Conservation (phyloP, 805 yeast genomes). For the Kuraishia cidri region DNA sequence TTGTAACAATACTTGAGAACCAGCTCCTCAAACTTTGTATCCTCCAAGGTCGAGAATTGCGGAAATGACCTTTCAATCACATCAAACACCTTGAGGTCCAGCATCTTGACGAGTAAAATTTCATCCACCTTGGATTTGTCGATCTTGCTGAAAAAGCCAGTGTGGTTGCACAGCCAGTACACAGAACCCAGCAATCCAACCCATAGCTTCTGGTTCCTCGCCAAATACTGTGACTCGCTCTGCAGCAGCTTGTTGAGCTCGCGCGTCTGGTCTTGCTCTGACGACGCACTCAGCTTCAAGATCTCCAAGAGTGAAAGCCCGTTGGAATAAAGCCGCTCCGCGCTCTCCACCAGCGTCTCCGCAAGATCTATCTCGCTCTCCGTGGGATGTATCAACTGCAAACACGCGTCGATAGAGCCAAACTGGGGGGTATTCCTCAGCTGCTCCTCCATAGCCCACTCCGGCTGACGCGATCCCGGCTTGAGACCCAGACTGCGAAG, state of each 20-base stretch:
- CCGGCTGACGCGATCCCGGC: not conserved
- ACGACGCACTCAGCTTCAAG: conserved; percentile 9
- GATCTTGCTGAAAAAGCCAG: conserved; percentile 15
- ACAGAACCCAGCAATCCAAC: conserved; percentile 14
- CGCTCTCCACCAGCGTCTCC: conserved; percentile 13
- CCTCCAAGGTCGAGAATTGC: conserved; percentile 10
- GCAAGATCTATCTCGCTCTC: conserved; percentile 4
- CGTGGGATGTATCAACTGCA: conserved; percentile 7
- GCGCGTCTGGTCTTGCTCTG: conserved; percentile 9
- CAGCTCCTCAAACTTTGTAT: conserved; percentile 5
- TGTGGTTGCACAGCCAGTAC: conserved; percentile 15
- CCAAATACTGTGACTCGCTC: conserved; percentile 10
- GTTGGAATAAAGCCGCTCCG: conserved; percentile 18
- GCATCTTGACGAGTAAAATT: conserved; percentile 11
- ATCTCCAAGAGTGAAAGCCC: conserved; percentile 16
- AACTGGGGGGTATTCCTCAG: not conserved
- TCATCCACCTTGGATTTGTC: conserved; percentile 10
- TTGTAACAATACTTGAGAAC: conserved; percentile 13
- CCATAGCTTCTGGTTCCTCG: conserved; percentile 13
- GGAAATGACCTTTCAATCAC: conserved; percentile 8
- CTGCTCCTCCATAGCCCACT: no score
- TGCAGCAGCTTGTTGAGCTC: conserved; percentile 15
- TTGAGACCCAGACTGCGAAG: not conserved
- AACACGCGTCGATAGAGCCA: not conserved
- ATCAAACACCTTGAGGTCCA: conserved; percentile 12